Evolutionary conservation across 371 early-diverging fungal species (phyloP), one percentile per base, ranked within the genome.

Genomic region (Nosema granulosis): DNA sequence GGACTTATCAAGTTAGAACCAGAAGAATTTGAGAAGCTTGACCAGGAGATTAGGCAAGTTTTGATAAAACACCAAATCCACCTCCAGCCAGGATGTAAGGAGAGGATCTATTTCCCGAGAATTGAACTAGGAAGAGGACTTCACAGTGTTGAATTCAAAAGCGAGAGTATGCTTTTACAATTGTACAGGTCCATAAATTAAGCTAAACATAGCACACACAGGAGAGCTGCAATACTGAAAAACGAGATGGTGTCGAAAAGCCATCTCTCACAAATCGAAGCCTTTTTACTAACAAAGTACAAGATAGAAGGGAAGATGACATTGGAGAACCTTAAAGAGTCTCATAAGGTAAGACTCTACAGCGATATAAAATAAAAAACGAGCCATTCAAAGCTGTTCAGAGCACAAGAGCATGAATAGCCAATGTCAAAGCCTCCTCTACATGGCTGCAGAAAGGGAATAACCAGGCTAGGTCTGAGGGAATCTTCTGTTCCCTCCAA

Each of bases 391-490:
- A 61, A 61, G 61, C n/a, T 61, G 12, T 61, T 26, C 24, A 28
- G 34, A 61, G 61, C 61, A 13, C 18, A 28, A 61, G 61, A 6
- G 61, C 3, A 61, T n/a, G 26, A 61, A 29, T 61, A 61, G 29
- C 34, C 16, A 26, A 34, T 34, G 34, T 29, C 34, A 26, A 29
- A 24, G 61, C 12, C 26, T 61, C 61, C 34, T 61, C 20, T 26
- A 11, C 29, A 9, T 61, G 29, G 31, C 61, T 61, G 29, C 12
- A n/a, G 31, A 26, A 28, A 26, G 61, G 32, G 34, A 61, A 61
- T 32, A 29, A 61, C n/a, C 26, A 61, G 61, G 61, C 61, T 56
- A 61, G 29, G 11, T 11, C 61, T 32, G 61, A 29, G 34, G 61
- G 32, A 61, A 61, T 28, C 11, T 61, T 31, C 24, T 61, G 61